Evolutionary conservation across 768 basidiomycete genomes (phyloP).

Genomic region (Lentinus tigrinus): DNA sequence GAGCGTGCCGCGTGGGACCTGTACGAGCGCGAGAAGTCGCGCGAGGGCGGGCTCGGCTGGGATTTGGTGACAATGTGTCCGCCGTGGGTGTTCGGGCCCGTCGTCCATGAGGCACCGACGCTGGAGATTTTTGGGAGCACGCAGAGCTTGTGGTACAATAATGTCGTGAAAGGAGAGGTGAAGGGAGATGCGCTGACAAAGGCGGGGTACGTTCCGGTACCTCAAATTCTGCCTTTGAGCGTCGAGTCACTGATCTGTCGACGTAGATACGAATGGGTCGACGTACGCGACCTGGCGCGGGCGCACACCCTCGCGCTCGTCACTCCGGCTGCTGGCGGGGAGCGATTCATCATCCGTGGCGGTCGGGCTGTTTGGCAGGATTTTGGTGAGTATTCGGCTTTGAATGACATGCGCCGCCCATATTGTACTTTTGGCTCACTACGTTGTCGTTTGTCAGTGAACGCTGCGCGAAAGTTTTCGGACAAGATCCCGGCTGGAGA

Average conservation of each 20-base stretch:
- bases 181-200: background rate
- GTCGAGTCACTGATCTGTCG: background rate
- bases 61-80: slow-evolving; percentile 36
- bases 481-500: background rate
- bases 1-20: slow-evolving; percentile 37
- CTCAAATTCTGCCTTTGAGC: too few relatives aligned
- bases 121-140: slow-evolving; percentile 40
- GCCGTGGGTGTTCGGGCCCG: slow-evolving; percentile 38
- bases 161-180: slow-evolving; percentile 23
- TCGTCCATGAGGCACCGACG: slow-evolving; percentile 39
- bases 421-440: background rate
- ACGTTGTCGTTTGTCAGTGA: too few relatives aligned
- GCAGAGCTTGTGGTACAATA: slow-evolving; percentile 31
- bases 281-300: slow-evolving; percentile 54
- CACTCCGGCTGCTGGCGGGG: slow-evolving; percentile 49
- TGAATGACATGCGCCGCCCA: background rate
- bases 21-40: slow-evolving; percentile 7
- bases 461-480: too few relatives aligned
- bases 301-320: slow-evolving; percentile 54
- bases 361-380: slow-evolving; percentile 26
- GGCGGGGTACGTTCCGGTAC: background rate
- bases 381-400: slow-evolving; percentile 8
- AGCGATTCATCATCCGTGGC: slow-evolving; percentile 52
- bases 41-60: slow-evolving; percentile 23
- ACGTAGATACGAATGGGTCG: slow-evolving; percentile 25